Evolutionary conservation across 352 stramenopile species (phyloP).

Genomic region (Phytophthora citrophthora): DNA sequence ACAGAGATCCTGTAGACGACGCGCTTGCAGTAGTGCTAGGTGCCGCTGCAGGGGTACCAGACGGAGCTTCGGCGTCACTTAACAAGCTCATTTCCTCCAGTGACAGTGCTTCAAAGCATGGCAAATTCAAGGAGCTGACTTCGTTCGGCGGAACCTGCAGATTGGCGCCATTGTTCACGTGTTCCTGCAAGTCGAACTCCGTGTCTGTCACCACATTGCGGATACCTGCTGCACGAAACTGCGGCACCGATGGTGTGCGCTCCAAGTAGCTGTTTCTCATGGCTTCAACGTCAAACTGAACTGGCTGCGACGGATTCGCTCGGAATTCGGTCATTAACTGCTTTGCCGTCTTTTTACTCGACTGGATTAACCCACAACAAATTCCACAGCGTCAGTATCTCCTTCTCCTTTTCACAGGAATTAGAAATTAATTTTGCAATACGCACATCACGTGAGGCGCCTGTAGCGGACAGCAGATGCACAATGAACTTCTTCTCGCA

Average conservation of each 20-base stretch:
- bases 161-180: conserved; percentile 82
- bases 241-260: conserved; percentile 74
- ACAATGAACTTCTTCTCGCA: conserved; percentile 85
- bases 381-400: conserved; percentile 8
- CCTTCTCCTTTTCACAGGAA: too few species aligned
- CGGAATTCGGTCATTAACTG: conserved; percentile 71
- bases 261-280: conserved; percentile 77
- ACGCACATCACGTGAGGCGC: conserved; percentile 61
- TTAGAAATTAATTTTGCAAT: not conserved
- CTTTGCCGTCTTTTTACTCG: conserved; percentile 79
- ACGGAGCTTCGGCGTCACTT: conserved; percentile 29
- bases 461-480: conserved; percentile 59
- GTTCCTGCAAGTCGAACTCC: conserved; percentile 82
- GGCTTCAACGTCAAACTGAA: conserved; percentile 70
- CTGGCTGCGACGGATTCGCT: conserved; percentile 46
- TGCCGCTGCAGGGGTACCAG: conserved; percentile 30
- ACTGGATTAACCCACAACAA: conserved; percentile 32
- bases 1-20: conserved; percentile 57
- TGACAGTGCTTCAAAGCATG: conserved; percentile 74
- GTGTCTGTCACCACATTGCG: conserved; percentile 83
- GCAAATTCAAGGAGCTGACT: conserved; percentile 70
- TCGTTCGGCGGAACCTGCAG: conserved; percentile 72
- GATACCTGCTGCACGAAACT: conserved; percentile 79
- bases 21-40: conserved; percentile 32
- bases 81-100: conserved; percentile 77